Evolutionary conservation across 345 rosid genomes (phyloP), one percentile per base, ranked within the genome.

Genomic region (Arabidopsis arenosa): DNA sequence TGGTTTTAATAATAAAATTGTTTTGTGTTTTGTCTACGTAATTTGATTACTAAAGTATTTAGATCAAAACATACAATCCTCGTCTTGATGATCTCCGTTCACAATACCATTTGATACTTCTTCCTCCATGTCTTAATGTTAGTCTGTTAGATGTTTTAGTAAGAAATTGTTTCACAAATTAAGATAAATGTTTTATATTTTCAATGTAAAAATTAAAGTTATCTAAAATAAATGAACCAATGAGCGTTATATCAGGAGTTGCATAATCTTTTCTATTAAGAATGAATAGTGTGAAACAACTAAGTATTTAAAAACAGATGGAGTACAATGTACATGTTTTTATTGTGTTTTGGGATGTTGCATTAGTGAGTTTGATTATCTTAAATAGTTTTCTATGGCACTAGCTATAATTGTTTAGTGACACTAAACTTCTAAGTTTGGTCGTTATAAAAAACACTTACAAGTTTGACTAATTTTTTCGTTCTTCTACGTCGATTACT

Each of bases 21-120:
- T 11, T 36, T 37, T 72, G 69, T 40, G 62, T 62, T 58, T 45
- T 37, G 13, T 70, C 17, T 62, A 59, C 64, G 30, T 30, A 7
- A 56, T 56, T 30, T 4, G 10, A 13, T 6, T 55, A n/a, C 13
- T 3, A 30, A 12, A 30, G 9, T 14, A 12, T 54, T 30, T 55
- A 1, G 18, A 13, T 55, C 12, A 56, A 54, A 49, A 56, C 61
- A 53, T 23, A 37, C 21, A 13, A 6, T 15, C 9, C 8, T 33
- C 18, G 13, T 63, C 17, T 45, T 32, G 5, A 54, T 11, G n/a
- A 14, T 28, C 0, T 26, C 4, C 58, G 35, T 55, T 13, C 60
- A 30, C 36, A 55, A 55, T 26, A 30, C 17, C 14, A 15, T 9
- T 35, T 58, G 21, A 15, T 37, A 59, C 4, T 57, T 4, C 5